Conservation (phyloP, 352 stramenopile species). For the Globisporangium viniferum region DNA sequence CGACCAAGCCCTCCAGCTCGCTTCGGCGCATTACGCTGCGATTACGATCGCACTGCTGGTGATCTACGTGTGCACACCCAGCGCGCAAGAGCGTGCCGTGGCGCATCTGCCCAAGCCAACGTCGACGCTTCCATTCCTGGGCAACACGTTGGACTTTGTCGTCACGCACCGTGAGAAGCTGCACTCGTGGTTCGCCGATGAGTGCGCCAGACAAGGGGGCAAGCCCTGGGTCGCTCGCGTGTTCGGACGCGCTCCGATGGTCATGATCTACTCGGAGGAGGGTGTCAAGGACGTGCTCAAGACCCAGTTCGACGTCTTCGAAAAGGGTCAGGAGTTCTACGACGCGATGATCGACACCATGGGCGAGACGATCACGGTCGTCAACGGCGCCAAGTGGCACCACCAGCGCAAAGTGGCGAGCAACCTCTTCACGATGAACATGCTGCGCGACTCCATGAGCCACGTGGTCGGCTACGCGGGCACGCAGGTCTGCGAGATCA, state of each 20-base stretch:
- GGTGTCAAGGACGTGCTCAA: slow-evolving; percentile 48
- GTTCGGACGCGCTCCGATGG: slow-evolving; percentile 26
- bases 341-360: slow-evolving; percentile 33
- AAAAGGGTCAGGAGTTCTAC: slow-evolving; percentile 37
- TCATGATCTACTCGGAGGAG: slow-evolving; percentile 37
- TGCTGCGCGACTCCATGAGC: slow-evolving; percentile 30
- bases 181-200: slow-evolving; percentile 22
- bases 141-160: slow-evolving; percentile 17
- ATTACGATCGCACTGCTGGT: background rate
- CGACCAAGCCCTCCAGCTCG: background rate
- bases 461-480: slow-evolving; percentile 1
- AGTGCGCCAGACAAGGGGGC: slow-evolving; percentile 18
- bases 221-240: slow-evolving; percentile 40
- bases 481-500: background rate
- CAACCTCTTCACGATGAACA: slow-evolving; percentile 28
- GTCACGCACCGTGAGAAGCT: slow-evolving; percentile 14
- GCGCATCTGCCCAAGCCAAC: slow-evolving; percentile 5
- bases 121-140: slow-evolving; percentile 17
- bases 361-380: background rate
- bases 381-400: slow-evolving; percentile 33
- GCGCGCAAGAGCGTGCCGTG: slow-evolving; percentile 5
- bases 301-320: slow-evolving; percentile 62
- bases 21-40: background rate
- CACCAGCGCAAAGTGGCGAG: slow-evolving; percentile 36
- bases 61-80: background rate